Base-by-base conservation (phyloP, 1,284 basidiomycete genomes). In the Irpex rosettiformis region DNA sequence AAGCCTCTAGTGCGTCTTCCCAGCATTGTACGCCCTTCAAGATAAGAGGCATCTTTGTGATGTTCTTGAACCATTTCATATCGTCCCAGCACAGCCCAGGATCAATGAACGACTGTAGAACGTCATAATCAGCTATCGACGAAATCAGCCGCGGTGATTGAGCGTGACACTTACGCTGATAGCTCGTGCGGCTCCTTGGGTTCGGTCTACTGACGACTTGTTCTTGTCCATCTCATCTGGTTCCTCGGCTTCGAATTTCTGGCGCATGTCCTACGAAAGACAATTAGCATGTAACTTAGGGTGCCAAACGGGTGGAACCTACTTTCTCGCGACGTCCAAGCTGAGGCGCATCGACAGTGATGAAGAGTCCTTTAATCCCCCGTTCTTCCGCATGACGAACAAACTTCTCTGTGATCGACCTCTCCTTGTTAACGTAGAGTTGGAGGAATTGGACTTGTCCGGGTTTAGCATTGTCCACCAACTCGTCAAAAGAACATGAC, bases 1-100 rank as follows among this genome's bases (percentile, higher is more conserved):
- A 94, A 1, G 95, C 95, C 65, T 87, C 77, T 0, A 96, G 79
- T 0, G 93, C 91, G 70, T 97, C 94, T 82, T 88, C 69, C 54
- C 63, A 65, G 5, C 61, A 74, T 92, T 93, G 10, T 70, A 98
- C 92, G 58, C 96, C 94, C 73, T 98, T 98, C 48, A 98, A 77
- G 62, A 97, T 85, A 62, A 98, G 79, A n/a, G 95, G 94, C 91
- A 97, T 94, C 65, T 86, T 89, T 0, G 96, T 97, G 64, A 96
- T 94, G 65, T 83, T 86, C 72, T 86, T 87, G 74, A 98, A 93
- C 85, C 94, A 96, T 6, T 83, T 76, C 48, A 98, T 77, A 70
- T 98, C 95, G 47, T 83, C 81, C 96, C 96, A 98, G 61, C 82
- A 84, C 58, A 98, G 76, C 18, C 85, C 83, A 0, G 96, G 93